Evolutionary conservation across 2,329 filamentous ascomycete species (phyloP), one percentile per base, ranked within the genome.

Genomic region (Fusarium fujikuroi): DNA sequence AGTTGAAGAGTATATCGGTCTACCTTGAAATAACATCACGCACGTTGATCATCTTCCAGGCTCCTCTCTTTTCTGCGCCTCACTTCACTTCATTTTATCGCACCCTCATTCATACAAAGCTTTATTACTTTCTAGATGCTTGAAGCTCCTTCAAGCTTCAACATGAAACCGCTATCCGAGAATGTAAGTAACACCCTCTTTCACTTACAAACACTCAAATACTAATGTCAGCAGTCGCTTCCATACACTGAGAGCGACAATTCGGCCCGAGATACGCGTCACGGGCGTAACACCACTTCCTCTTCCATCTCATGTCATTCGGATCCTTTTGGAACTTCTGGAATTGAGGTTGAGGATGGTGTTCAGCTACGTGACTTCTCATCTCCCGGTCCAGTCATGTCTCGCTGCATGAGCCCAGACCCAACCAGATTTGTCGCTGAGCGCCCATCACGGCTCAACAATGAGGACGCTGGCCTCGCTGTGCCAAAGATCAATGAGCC

Each of bases 241-340:
- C 66, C 67, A 37, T 74, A 61, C 37, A 67, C 66, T n/a, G 71
- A 66, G 46, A 73, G 70, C 34, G 62, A 71, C 47, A 59, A 74
- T 71, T 73, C 70, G 70, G 70, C 58, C 70, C 70, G 70, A 71
- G 70, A 57, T 71, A 71, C 54, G 46, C 66, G 66, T 32, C 46
- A 58, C 39, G 66, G 53, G 14, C 58, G 70, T 74, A 57, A 74
- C 66, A 73, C 70, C 44, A 68, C 70, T 30, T 67, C 58, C 19
- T 71, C 70, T 30, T 58, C 70, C 21, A 42, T 63, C 21, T 73
- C 70, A 43, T 73, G 39, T 43, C 70, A 60, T 37, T 73, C 70
- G 7, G 52, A 73, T 43, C 66, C 50, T 7, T 71, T 71, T 58
- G 54, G 34, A 21, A 59, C 58, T 32, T 74, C 70, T 44, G 44